phyloP scores from a whole-genome alignment of 2,329 filamentous ascomycete species.

The Fusarium sp. region DNA sequence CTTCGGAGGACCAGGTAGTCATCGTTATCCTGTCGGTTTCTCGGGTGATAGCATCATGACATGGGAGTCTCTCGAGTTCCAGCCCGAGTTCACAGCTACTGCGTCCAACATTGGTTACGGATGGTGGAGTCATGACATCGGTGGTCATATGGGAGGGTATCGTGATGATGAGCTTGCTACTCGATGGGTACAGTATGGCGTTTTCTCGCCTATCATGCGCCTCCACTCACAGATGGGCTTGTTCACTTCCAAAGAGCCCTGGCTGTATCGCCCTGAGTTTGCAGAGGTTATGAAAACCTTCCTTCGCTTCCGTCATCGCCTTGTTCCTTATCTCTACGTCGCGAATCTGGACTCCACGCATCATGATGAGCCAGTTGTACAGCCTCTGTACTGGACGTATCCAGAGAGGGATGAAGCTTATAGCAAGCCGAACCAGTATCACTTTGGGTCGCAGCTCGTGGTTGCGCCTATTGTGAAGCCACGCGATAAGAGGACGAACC shows the following conservation, averaged over 20 bases:
- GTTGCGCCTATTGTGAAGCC: conserved; percentile 68
- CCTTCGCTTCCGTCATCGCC: conserved; percentile 66
- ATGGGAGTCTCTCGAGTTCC: conserved; percentile 71
- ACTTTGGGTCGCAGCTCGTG: conserved; percentile 68
- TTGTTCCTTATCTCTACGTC: conserved; percentile 70
- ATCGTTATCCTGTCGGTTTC: conserved; percentile 74
- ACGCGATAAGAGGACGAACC: conserved; percentile 58
- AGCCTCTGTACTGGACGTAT: conserved; percentile 73
- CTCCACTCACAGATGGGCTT: conserved; percentile 69
- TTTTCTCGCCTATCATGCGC: conserved; percentile 70
- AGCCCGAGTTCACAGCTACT: conserved; percentile 75
- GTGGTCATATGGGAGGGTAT: conserved; percentile 69
- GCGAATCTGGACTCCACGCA: conserved; percentile 54
- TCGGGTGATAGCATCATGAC: conserved; percentile 71
- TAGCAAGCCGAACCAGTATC: conserved; percentile 67
- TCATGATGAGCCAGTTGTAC: conserved; percentile 64
- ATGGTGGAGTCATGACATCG: conserved; percentile 77
- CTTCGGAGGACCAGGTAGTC: conserved; percentile 71
- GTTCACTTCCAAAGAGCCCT: conserved; percentile 73
- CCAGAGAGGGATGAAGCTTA: conserved; percentile 66
- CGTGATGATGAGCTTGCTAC: conserved; percentile 69
- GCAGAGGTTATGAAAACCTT: conserved; percentile 61
- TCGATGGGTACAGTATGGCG: conserved; percentile 72
- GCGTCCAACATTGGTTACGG: conserved; percentile 75
- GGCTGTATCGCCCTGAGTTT: conserved; percentile 64